Evolutionary conservation across 1,139 yeast genomes (phyloP), one percentile per base, ranked within the genome.

Genomic region (Spathaspora jeffriesii): DNA sequence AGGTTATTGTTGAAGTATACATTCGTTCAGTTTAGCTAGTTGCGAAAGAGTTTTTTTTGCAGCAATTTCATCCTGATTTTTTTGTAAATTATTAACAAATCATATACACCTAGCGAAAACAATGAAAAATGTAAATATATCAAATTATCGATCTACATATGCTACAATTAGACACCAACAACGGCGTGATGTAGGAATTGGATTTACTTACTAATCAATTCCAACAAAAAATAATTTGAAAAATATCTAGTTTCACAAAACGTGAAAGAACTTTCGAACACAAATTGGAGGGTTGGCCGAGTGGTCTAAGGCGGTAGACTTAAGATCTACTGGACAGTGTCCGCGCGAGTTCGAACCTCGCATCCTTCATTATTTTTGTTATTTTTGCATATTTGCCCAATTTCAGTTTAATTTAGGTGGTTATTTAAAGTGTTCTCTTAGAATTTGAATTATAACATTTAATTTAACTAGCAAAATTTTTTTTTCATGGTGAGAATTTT

Each of bases 311-410:
- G 78, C 78, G 78, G 78, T 70, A 70, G 78, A 73, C 78, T 73
- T 73, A 73, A 73, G 78, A 70, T 73, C 78, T 68, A 71, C 68
- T 73, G 78, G 78, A 71, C 74, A 58, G 59, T 66, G 84, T 81
- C 87, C 87, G 88, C 87, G 87, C 86, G 87, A 82, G 88, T 82
- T 82, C 88, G 88, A 82, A 81, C 86, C 88, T 81, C 87, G 87
- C 87, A 80, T 78, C 87, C 86, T 81, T 81, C 87, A 82, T 62
- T 70, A 70, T 67, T 65, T 73, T 73, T 43, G 23, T 23, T n/a
- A 11, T 30, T 30, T 14, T 7, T 30, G 15, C 15, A 9, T 14
- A 14, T 27, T 27, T 5, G n/a, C 14, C 9, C 5, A 9, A 25
- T 25, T 8, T 25, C 10, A 25, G 28, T 13, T 25, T 25, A 25